Evolutionary conservation across 2,329 filamentous ascomycete species (phyloP).

Genomic region (Parastagonospora nodorum): DNA sequence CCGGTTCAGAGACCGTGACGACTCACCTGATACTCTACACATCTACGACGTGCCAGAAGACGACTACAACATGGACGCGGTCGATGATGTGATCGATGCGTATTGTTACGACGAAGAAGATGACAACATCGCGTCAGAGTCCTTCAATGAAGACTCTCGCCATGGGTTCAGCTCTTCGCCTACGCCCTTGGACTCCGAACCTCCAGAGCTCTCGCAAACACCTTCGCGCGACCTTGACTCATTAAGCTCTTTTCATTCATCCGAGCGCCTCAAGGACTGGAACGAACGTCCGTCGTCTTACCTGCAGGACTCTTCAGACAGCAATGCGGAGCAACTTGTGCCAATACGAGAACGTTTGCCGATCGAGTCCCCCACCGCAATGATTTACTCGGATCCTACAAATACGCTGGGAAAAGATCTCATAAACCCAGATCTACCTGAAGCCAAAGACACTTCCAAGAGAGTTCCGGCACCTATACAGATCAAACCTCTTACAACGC

Average conservation of each 20-base stretch:
- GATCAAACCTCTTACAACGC: constrained; percentile 11
- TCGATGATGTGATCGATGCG: constrained; percentile 65
- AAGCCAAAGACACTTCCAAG: constrained; percentile 8
- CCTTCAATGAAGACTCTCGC: constrained; percentile 8
- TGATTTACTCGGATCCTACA: constrained; percentile 6
- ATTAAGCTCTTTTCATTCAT: constrained; percentile 30
- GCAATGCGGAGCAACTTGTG: constrained; percentile 5
- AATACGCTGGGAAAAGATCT: constrained; percentile 11
- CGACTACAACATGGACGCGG: constrained; percentile 55
- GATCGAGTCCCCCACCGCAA: constrained; percentile 13
- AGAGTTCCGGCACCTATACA: constrained; percentile 17
- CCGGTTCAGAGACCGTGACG: constrained; percentile 30
- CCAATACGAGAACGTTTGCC: constrained; percentile 17
- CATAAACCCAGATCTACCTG: constrained; percentile 4
- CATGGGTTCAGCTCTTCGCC: constrained; percentile 22
- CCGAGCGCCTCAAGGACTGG: constrained; percentile 26
- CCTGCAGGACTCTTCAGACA: constrained; percentile 10
- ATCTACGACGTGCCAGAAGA: constrained; percentile 33
- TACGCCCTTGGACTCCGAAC: constrained; percentile 24
- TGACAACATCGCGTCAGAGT: constrained; percentile 21
- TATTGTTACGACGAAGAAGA: constrained; percentile 61
- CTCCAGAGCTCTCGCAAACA: constrained; percentile 31
- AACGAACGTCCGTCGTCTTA: constrained; percentile 14
- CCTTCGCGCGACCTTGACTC: constrained; percentile 35
- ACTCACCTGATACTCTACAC: constrained; percentile 36